Evolutionary conservation across 176 grass and related monocot genomes (phyloP), one percentile per base, ranked within the genome.

Genomic region (Hordeum marinum): DNA sequence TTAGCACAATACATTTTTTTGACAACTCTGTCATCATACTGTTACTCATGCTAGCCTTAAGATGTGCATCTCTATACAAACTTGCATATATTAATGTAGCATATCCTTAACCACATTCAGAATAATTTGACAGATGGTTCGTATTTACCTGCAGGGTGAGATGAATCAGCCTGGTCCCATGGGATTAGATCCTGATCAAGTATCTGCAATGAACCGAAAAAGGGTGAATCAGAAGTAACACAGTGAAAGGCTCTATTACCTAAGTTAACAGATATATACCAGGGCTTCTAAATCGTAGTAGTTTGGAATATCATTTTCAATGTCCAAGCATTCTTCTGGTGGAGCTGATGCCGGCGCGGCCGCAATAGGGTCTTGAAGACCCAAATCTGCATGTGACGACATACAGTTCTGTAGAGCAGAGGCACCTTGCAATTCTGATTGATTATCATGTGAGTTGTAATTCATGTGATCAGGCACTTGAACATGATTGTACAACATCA

Each of bases 241-340:
- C 6, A 21, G 39, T 61, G 61, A 72, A 76, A 86, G 3, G 25
- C 31, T 75, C 68, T 23, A 25, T 35, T 72, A 77, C n/a, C n/a
- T 72, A 43, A 74, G 75, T 15, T 43, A 88, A 69, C 77, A 75
- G 42, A 77, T 73, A 24, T 80, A 80, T 94, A 94, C 92, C 92
- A 94, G 72, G 78, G 89, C 81, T 85, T 94, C 92, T 76, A 94
- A 20, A 79, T 94, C 89, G 57, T 88, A 89, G 63, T 85, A 94
- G 68, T 84, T 89, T 63, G 92, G 89, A 75, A 91, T 64, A 64
- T 94, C 89, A 17, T 83, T 83, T 79, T 89, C 92, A 89, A 58
- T 68, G 39, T 85, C 92, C 85, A 73, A 91, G 68, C 43, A 60
- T 89, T 89, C 72, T 86, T 89, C 84, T 78, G 80, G 84, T 82